Evolutionary conservation across 1,139 yeast species (phyloP).

Genomic region (Kodamaea anthophila): DNA sequence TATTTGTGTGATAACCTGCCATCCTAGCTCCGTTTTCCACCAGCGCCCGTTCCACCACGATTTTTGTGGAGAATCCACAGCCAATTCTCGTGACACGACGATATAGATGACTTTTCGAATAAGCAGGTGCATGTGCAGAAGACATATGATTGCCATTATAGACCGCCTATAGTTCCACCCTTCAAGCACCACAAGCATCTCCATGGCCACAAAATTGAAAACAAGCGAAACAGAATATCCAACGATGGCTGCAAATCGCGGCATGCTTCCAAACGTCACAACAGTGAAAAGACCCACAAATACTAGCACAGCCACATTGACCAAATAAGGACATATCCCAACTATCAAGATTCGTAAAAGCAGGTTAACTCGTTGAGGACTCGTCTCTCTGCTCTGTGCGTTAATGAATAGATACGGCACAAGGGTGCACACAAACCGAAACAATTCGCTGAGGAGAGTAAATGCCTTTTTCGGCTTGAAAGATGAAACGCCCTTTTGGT

Average conservation of each 20-base stretch:
- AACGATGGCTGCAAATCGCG: slow-evolving; percentile 48
- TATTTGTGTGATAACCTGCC: slow-evolving; percentile 58
- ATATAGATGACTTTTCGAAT: slow-evolving; percentile 39
- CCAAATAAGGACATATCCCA: slow-evolving; percentile 46
- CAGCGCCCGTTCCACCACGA: slow-evolving; percentile 92
- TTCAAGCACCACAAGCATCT: slow-evolving; percentile 57
- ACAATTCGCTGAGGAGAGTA: slow-evolving; percentile 46
- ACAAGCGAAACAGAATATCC: slow-evolving; percentile 49
- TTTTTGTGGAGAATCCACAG: slow-evolving; percentile 48
- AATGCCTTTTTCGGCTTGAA: slow-evolving; percentile 30
- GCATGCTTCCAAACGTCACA: slow-evolving; percentile 45
- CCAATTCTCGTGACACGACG: slow-evolving; percentile 54
- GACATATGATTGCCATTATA: slow-evolving; percentile 51
- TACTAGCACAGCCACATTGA: slow-evolving; percentile 36
- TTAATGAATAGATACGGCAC: slow-evolving; percentile 65
- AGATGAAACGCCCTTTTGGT: background rate
- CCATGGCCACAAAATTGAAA: slow-evolving; percentile 49
- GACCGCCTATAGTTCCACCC: slow-evolving; percentile 56
- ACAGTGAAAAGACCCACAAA: slow-evolving; percentile 14
- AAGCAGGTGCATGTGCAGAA: slow-evolving; percentile 48
- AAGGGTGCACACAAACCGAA: slow-evolving; percentile 37
- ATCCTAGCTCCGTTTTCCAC: slow-evolving; percentile 56
- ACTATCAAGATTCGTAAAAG: slow-evolving; percentile 46
- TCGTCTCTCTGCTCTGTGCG: slow-evolving; percentile 57
- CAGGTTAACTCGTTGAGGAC: slow-evolving; percentile 45